A percentile compares a stretch with the other conserved stretches of the same genome.
Conservation (phyloP, 306 rosid species). For the Pterocarpus macrocarpus region DNA sequence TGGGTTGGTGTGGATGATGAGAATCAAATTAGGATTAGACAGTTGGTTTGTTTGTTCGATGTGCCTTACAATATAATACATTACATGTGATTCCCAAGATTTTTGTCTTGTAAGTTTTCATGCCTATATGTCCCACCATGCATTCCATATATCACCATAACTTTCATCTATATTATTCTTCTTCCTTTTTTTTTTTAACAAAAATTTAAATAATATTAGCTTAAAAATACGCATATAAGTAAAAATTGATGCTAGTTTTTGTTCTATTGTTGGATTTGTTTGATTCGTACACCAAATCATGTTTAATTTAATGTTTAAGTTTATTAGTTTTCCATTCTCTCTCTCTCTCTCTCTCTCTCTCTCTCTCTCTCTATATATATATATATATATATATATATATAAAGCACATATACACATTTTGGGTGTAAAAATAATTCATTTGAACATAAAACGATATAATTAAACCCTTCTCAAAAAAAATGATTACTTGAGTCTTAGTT, state of each 20-base stretch:
- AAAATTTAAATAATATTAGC: neutral
- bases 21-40: slow-evolving; percentile 50
- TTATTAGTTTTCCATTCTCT: no score
- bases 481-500: no score
- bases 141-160: slow-evolving; percentile 39
- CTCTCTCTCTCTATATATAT: no score
- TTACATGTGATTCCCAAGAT: slow-evolving; percentile 58
- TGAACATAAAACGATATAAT: no score
- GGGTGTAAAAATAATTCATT: no score
- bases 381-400: no score
- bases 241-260: neutral
- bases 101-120: slow-evolving; percentile 51
- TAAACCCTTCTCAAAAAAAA: no score
- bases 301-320: no score
- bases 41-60: slow-evolving; percentile 51
- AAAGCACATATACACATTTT: no score
- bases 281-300: no score
- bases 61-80: slow-evolving; percentile 47
- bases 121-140: slow-evolving; percentile 45
- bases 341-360: no score
- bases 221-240: neutral
- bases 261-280: no score
- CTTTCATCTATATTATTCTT: slow-evolving; percentile 9
- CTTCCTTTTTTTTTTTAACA: neutral
- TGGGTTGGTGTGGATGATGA: slow-evolving; percentile 46